Evolutionary conservation across 371 early-diverging fungal genomes (phyloP).

Genomic region (Rhizopus sp.): DNA sequence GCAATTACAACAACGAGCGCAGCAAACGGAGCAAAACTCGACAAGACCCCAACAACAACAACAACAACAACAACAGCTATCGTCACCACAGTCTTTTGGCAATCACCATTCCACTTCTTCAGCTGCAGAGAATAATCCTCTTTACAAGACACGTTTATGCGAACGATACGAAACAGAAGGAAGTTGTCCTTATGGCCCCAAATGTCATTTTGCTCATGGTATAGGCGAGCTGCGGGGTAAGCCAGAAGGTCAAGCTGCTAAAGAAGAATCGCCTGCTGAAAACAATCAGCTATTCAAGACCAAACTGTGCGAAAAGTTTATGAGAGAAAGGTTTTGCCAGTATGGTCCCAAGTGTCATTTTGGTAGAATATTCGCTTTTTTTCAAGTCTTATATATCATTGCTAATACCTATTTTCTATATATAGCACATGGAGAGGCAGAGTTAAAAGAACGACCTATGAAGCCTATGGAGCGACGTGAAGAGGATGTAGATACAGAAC

Average conservation of each 20-base stretch:
- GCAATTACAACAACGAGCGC: constrained; percentile 26
- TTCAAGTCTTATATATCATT: not conserved
- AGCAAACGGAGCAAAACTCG: not conserved
- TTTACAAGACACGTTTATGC: constrained; percentile 87
- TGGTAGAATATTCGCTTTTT: constrained; percentile 43
- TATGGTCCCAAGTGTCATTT: constrained; percentile 86
- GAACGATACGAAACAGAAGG: constrained; percentile 81
- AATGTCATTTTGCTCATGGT: constrained; percentile 92
- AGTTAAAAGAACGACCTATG: constrained; percentile 32
- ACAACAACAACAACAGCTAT: constrained; percentile 1
- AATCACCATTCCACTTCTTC: not conserved
- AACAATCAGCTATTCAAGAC: constrained; percentile 83
- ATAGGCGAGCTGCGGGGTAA: constrained; percentile 71
- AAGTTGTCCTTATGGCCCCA: constrained; percentile 74
- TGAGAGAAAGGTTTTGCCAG: constrained; percentile 78
- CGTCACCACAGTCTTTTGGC: not conserved
- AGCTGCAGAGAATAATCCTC: constrained; percentile 39
- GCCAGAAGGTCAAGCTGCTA: not conserved
- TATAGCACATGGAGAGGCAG: constrained; percentile 25
- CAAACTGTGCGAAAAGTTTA: constrained; percentile 77
- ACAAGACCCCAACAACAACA: not conserved
- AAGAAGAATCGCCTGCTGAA: constrained; percentile 20
- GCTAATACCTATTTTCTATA: not conserved
- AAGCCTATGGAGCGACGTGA: constrained; percentile 13
- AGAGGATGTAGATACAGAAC: not conserved